Conservation (phyloP, 2,329 filamentous ascomycete genomes). For the Passalora sequoiae region DNA sequence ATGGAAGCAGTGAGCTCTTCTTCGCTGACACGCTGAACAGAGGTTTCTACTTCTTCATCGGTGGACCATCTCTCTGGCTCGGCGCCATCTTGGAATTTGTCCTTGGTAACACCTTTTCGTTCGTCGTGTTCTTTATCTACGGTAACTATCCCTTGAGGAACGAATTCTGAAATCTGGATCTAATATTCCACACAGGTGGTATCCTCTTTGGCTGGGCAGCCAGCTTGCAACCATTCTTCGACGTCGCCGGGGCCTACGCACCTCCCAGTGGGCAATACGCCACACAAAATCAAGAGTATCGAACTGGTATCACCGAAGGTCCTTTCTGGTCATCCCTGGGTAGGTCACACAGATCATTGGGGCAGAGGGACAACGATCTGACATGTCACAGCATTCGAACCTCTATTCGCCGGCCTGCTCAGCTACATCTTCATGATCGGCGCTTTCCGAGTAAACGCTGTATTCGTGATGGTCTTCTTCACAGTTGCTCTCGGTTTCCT, state of each 20-base stretch:
- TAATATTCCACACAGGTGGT: constrained; percentile 6
- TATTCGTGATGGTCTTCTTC: constrained; percentile 16
- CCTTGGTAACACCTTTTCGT: constrained; percentile 32
- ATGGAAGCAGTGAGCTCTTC: background rate
- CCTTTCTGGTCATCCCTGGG: constrained; percentile 12
- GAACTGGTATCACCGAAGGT: constrained; percentile 5
- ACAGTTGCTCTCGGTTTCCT: constrained; percentile 12
- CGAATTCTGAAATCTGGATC: no score
- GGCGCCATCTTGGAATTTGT: constrained; percentile 32
- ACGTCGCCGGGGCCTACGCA: constrained; percentile 13
- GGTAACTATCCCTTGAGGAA: constrained; percentile 7
- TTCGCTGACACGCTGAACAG: constrained; percentile 1
- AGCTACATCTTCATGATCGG: constrained; percentile 15
- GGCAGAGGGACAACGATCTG: background rate
- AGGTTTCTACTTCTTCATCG: constrained; percentile 33
- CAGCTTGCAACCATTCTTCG: constrained; percentile 16
- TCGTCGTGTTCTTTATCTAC: constrained; percentile 23
- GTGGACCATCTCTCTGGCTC: constrained; percentile 31
- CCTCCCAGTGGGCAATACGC: background rate
- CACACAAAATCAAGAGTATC: constrained; percentile 4
- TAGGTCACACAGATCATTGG: background rate
- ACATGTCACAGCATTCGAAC: constrained; percentile 8
- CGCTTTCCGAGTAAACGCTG: constrained; percentile 10
- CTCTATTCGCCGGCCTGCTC: constrained; percentile 9
- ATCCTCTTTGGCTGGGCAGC: constrained; percentile 16